A percentile compares a stretch with the other conserved stretches of the same genome.
Evolutionary conservation across 2,329 filamentous ascomycete species (phyloP).

Genomic region (Anthostomella pinea): DNA sequence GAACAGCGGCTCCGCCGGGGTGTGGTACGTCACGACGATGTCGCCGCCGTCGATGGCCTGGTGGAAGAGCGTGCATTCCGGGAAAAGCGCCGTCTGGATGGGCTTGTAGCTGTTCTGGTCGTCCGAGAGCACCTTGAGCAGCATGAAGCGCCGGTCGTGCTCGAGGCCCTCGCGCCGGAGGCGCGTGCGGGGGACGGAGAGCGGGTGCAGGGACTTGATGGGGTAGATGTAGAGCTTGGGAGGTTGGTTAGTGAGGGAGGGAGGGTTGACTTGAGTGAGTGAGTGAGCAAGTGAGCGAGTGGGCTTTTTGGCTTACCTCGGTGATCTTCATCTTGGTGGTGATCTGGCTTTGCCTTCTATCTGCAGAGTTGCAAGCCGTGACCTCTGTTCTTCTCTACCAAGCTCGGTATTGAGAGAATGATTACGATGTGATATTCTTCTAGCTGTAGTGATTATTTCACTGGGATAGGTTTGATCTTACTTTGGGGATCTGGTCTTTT

Average conservation of each 20-base stretch:
- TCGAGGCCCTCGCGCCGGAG: constrained; percentile 61
- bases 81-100: constrained; percentile 56
- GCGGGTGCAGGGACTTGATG: constrained; percentile 68
- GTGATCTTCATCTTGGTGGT: constrained; percentile 17
- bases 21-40: constrained; percentile 43
- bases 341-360: too few species aligned
- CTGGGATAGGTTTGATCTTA: too few species aligned
- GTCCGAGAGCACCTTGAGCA: constrained; percentile 50
- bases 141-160: constrained; percentile 70
- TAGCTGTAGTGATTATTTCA: too few species aligned
- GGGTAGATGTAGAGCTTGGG: constrained; percentile 67
- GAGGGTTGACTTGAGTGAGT: too few species aligned
- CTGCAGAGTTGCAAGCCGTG: too few species aligned
- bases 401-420: too few species aligned
- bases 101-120: constrained; percentile 22
- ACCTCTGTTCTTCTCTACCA: too few species aligned
- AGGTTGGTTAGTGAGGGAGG: neutral
- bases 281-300: constrained; percentile 1
- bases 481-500: too few species aligned
- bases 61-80: constrained; percentile 62
- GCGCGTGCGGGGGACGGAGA: constrained; percentile 50
- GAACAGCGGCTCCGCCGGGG: constrained; percentile 37
- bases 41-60: constrained; percentile 46
- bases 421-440: too few species aligned
- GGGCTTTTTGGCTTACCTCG: constrained; percentile 14